Percentiles rank a stretch among this genome's conserved stretches.
phyloP scores from a whole-genome alignment of 2,329 filamentous ascomycete genomes.

The Colletotrichum godetiae region DNA sequence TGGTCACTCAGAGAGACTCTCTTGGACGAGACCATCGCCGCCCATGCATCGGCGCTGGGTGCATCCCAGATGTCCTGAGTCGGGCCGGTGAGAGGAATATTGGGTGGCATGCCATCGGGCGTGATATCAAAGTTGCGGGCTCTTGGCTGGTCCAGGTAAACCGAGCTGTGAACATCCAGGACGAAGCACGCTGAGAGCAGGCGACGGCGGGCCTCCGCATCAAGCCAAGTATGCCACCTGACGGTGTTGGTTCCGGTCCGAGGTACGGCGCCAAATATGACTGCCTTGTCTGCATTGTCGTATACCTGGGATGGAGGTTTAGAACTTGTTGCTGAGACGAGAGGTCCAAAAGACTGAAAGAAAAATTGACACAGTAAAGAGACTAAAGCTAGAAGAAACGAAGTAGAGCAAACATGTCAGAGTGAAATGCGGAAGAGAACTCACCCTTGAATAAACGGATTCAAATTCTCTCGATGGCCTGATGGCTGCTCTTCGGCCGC shows the following conservation, averaged over 20 bases:
- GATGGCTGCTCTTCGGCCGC: constrained; percentile 61
- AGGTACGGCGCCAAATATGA: constrained; percentile 40
- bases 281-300: constrained; percentile 46
- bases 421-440: constrained; percentile 42
- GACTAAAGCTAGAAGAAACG: constrained; percentile 40
- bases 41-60: constrained; percentile 58
- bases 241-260: constrained; percentile 42
- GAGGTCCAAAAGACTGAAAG: constrained; percentile 44
- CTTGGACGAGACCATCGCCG: constrained; percentile 45
- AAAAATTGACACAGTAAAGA: neutral
- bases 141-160: constrained; percentile 63
- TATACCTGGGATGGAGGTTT: constrained; percentile 53
- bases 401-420: constrained; percentile 41
- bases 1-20: neutral
- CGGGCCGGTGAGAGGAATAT: constrained; percentile 59
- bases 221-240: constrained; percentile 65
- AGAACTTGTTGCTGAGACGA: constrained; percentile 37
- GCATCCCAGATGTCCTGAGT: constrained; percentile 63
- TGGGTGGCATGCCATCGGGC: constrained; percentile 45
- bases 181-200: constrained; percentile 68
- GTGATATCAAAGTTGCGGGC: constrained; percentile 50
- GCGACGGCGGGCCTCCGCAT: constrained; percentile 62
- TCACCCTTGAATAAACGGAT: constrained; percentile 65
- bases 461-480: constrained; percentile 61
- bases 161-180: constrained; percentile 65